These are phyloP conservation scores for Daldinia eschscholtzii DNA, from an alignment of 2,329 filamentous ascomycete genomes.

Conservation along the genomic window DNA sequence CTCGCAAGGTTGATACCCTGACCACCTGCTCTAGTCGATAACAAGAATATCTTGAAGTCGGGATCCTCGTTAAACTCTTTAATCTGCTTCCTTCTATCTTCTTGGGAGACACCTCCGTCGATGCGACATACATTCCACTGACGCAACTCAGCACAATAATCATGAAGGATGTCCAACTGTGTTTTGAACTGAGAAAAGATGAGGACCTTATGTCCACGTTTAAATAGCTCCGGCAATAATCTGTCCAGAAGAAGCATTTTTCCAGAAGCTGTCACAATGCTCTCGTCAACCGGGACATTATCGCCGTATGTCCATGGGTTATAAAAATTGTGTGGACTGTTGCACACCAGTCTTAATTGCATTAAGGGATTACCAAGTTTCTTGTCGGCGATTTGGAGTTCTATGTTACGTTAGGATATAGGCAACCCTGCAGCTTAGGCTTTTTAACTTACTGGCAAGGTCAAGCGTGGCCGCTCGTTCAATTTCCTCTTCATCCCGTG, in stretches of 20 bases:
- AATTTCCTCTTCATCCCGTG: constrained; percentile 69
- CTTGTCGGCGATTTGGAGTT: constrained; percentile 88
- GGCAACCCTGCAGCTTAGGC: neutral
- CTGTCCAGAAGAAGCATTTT: constrained; percentile 97
- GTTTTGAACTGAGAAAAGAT: constrained; percentile 98
- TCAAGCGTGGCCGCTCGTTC: constrained; percentile 77
- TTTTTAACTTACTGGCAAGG: constrained; percentile 74
- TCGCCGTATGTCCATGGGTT: constrained; percentile 81
- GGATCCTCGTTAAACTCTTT: constrained; percentile 77
- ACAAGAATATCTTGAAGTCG: constrained; percentile 80
- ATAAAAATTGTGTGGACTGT: constrained; percentile 96
- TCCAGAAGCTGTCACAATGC: constrained; percentile 86
- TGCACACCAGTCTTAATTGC: constrained; percentile 91
- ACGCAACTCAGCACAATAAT: constrained; percentile 84
- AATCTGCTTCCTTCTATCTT: constrained; percentile 77
- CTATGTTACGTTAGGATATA: constrained; percentile 57
- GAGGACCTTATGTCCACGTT: constrained; percentile 85
- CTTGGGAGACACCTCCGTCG: constrained; percentile 86
- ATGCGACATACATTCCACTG: constrained; percentile 89
- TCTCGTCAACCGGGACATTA: constrained; percentile 76
- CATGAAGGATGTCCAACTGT: constrained; percentile 89
- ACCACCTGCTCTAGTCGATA: constrained; percentile 91
- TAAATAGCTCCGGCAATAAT: constrained; percentile 80
- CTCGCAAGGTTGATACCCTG: constrained; percentile 95
- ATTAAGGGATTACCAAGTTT: constrained; percentile 94